A percentile compares a stretch with the other conserved stretches of the same genome.
Conservation (phyloP, 768 basidiomycete species). For the Cubamyces lactineus region DNA sequence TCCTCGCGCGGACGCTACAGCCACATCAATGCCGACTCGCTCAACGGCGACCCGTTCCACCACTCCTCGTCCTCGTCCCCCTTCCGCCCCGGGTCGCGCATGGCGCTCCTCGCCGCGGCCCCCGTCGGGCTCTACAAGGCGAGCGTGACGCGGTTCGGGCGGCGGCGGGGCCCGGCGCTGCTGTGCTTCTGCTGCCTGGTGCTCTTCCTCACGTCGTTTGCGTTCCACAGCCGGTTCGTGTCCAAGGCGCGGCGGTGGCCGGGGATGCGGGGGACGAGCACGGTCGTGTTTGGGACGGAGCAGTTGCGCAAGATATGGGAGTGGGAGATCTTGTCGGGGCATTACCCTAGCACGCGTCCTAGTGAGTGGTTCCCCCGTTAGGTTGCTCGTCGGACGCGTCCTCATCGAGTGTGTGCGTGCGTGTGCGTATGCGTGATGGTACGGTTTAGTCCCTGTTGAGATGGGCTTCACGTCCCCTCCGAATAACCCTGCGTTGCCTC, state of each 20-base stretch:
- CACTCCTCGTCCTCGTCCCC: constrained; percentile 50
- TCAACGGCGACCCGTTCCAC: constrained; percentile 32
- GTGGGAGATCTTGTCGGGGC: constrained; percentile 93
- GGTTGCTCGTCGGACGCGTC: constrained; percentile 44
- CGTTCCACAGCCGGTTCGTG: constrained; percentile 62
- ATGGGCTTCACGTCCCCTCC: constrained; percentile 59
- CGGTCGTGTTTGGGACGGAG: constrained; percentile 71
- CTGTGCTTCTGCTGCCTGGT: constrained; percentile 51
- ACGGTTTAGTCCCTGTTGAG: constrained; percentile 64
- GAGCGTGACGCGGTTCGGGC: constrained; percentile 58
- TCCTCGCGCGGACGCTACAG: constrained; percentile 23
- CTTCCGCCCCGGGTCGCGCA: constrained; percentile 43
- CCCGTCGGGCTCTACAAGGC: constrained; percentile 60
- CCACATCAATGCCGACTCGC: constrained; percentile 54
- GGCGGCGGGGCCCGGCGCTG: constrained; percentile 57
- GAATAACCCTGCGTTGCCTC: constrained; percentile 77
- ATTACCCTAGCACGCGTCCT: constrained; percentile 93
- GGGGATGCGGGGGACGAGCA: constrained; percentile 53
- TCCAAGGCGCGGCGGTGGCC: constrained; percentile 64
- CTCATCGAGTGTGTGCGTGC: constrained; percentile 58
- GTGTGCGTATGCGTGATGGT: constrained; percentile 2
- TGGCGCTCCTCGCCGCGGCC: constrained; percentile 62
- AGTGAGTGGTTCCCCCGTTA: constrained; percentile 77
- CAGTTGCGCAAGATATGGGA: constrained; percentile 71
- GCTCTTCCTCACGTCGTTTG: constrained; percentile 55